Conservation (phyloP, 192 early-diverging fungal genomes). For the Coemansia sp. region DNA sequence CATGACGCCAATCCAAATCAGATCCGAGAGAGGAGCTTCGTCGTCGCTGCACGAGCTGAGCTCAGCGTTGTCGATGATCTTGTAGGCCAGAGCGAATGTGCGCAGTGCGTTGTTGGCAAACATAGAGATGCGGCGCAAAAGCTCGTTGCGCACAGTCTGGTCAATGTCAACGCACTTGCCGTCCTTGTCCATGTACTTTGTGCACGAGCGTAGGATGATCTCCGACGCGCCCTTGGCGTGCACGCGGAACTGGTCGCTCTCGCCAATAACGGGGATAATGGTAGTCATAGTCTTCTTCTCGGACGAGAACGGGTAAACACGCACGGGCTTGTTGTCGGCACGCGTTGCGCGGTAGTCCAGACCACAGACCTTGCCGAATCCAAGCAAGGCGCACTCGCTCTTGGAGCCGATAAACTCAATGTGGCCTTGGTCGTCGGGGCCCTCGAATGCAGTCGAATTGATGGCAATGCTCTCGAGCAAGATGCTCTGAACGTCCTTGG, state of each 20-base stretch:
- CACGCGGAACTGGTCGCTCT: conserved; percentile 61
- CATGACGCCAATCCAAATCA: conserved; percentile 88
- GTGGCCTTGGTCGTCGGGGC: conserved; percentile 27
- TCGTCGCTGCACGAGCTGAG: conserved; percentile 52
- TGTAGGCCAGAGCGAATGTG: conserved; percentile 86
- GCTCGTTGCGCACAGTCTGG: conserved; percentile 38
- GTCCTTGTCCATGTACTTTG: conserved; percentile 43
- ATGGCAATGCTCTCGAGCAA: conserved; percentile 76
- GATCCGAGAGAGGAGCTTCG: conserved; percentile 35
- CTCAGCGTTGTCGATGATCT: conserved; percentile 68
- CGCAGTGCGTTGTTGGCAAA: conserved; percentile 72
- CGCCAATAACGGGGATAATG: conserved; percentile 63
- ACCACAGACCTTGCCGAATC: conserved; percentile 67
- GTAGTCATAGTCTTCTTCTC: conserved; percentile 94
- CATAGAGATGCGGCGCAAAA: conserved; percentile 39
- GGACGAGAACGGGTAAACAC: conserved; percentile 88
- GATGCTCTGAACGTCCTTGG: conserved; percentile 51
- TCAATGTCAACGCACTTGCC: conserved; percentile 10
- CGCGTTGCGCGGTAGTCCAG: conserved; percentile 67
- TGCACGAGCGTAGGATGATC: conserved; percentile 56
- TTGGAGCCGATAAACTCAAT: conserved; percentile 86
- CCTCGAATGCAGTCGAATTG: conserved; percentile 75
- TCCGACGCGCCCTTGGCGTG: conserved; percentile 96
- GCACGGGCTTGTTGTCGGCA: conserved; percentile 59
- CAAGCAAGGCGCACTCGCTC: conserved; percentile 91